Conservation (phyloP, 208 protist genomes). For the Naegleria lovaniensis region DNA sequence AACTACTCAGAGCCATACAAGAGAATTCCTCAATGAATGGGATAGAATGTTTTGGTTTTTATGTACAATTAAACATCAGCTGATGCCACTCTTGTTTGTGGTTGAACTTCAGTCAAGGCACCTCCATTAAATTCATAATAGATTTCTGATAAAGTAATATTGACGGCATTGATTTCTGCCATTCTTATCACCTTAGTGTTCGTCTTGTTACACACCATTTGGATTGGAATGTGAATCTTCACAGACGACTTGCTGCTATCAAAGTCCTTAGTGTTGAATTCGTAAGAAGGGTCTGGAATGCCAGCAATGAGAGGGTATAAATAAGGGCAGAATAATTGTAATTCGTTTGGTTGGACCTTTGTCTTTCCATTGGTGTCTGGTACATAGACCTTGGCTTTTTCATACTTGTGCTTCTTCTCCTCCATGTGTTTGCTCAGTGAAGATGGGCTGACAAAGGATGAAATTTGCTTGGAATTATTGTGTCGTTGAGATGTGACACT, state of each 20-base stretch:
- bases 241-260: background rate
- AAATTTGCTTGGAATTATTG: background rate
- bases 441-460: background rate
- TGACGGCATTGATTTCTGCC: background rate
- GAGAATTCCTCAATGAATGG: too few species aligned
- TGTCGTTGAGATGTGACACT: background rate
- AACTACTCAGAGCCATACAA: too few species aligned
- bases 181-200: background rate
- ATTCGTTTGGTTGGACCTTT: background rate
- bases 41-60: too few species aligned
- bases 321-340: background rate
- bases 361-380: background rate
- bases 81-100: too few species aligned
- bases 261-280: background rate
- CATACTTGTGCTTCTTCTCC: constrained; percentile 7
- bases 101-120: too few species aligned
- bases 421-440: background rate
- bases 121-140: background rate
- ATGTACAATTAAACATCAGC: too few species aligned
- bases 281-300: background rate
- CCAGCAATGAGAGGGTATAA: background rate
- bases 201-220: background rate
- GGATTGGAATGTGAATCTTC: background rate
- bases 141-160: background rate
- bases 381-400: background rate